Evolutionary conservation across 306 rosid species (phyloP).

Genomic region (Trifolium repens): DNA sequence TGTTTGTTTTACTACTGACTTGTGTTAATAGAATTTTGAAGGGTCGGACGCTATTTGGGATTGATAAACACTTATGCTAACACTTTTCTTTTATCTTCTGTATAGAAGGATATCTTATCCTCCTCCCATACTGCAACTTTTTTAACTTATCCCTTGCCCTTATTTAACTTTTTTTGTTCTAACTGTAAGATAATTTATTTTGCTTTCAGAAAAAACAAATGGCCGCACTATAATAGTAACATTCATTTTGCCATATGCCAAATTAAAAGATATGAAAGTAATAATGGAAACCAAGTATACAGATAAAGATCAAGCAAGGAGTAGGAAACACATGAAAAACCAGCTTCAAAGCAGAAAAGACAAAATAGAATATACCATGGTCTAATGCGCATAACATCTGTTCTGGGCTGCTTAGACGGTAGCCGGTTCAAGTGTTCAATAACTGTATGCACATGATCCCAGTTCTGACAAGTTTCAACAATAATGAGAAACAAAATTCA

Average conservation of each 20-base stretch:
- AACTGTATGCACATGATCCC: slow-evolving; percentile 76
- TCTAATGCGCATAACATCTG: slow-evolving; percentile 88
- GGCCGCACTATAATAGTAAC: neutral
- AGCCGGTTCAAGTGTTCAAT: slow-evolving; percentile 70
- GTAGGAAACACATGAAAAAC: neutral
- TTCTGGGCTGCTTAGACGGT: slow-evolving; percentile 81
- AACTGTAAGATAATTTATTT: neutral
- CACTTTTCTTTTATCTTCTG: neutral
- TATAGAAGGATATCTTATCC: slow-evolving; percentile 19
- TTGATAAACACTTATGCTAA: neutral
- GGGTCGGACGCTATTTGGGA: neutral
- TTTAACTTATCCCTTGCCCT: slow-evolving; percentile 13
- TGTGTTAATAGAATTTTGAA: neutral
- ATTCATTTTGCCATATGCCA: slow-evolving; percentile 22
- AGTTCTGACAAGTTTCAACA: slow-evolving; percentile 61
- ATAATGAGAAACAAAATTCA: slow-evolving; percentile 27
- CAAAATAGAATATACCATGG: slow-evolving; percentile 60
- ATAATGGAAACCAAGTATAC: slow-evolving; percentile 23
- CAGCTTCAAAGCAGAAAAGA: slow-evolving; percentile 21
- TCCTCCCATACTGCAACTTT: slow-evolving; percentile 23
- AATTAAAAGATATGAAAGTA: slow-evolving; percentile 12
- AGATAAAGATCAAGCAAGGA: slow-evolving; percentile 5
- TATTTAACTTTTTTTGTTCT: slow-evolving; percentile 28
- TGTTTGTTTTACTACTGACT: slow-evolving; percentile 8
- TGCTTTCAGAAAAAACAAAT: neutral